Percentiles rank a stretch among this genome's conserved stretches.
phyloP scores from a whole-genome alignment of 202 grass and related monocot genomes.

The Carex arenaria region DNA sequence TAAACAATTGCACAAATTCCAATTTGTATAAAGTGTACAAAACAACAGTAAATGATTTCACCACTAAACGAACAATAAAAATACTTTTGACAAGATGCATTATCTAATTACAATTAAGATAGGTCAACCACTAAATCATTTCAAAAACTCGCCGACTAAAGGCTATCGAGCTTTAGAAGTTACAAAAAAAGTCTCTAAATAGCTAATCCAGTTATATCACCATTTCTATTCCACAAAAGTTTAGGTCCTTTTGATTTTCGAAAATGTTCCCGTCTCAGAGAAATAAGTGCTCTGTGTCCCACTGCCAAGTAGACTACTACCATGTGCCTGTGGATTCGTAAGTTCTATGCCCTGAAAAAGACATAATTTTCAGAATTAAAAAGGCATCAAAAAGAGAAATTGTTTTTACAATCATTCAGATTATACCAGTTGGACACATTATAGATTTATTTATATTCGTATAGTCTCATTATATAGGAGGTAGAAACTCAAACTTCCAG shows the following conservation, averaged over 20 bases:
- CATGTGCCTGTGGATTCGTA: constrained; percentile 53
- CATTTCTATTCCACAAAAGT: neutral
- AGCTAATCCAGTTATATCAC: neutral
- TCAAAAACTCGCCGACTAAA: neutral
- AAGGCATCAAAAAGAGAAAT: neutral
- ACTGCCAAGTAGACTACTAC: constrained; percentile 56
- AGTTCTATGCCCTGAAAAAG: constrained; percentile 57
- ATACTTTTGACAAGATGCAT: neutral
- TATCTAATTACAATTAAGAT: neutral
- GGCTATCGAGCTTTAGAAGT: neutral
- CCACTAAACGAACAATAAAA: neutral
- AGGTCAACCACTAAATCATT: neutral
- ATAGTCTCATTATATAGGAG: neutral
- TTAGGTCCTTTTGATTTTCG: constrained; percentile 56
- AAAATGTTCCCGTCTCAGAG: constrained; percentile 73
- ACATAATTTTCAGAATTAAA: constrained; percentile 14
- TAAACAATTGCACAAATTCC: neutral
- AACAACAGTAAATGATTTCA: neutral
- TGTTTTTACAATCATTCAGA: neutral
- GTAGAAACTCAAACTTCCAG: neutral
- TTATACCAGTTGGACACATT: neutral
- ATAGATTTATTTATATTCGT: neutral
- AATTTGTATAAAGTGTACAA: neutral
- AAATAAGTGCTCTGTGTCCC: constrained; percentile 82
- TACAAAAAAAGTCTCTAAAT: neutral